phyloP scores from a whole-genome alignment of 1,284 basidiomycete species.

The Leccinum huronense region DNA sequence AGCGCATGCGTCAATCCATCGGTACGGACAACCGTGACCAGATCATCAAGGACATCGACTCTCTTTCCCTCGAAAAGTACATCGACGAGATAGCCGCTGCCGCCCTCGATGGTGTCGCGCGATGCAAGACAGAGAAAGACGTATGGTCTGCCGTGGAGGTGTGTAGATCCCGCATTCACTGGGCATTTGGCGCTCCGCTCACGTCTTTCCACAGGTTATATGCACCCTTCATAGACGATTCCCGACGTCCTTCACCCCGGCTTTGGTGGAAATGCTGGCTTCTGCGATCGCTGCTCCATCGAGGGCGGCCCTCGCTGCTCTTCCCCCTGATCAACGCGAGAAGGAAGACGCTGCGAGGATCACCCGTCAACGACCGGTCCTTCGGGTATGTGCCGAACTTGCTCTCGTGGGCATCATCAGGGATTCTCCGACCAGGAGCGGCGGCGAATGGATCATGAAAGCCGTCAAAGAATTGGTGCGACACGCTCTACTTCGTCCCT shows the following conservation, averaged over 20 bases:
- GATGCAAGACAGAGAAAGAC: slow-evolving; percentile 88
- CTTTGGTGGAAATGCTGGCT: slow-evolving; percentile 64
- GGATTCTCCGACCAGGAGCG: slow-evolving; percentile 64
- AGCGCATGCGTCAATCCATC: slow-evolving; percentile 81
- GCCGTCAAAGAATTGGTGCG: slow-evolving; percentile 78
- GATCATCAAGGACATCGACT: slow-evolving; percentile 88
- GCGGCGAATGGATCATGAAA: slow-evolving; percentile 87
- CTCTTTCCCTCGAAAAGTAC: slow-evolving; percentile 92
- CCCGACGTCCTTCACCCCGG: slow-evolving; percentile 73
- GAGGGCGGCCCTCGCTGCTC: slow-evolving; percentile 54
- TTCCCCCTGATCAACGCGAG: slow-evolving; percentile 81
- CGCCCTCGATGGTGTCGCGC: slow-evolving; percentile 78
- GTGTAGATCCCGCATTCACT: slow-evolving; percentile 25
- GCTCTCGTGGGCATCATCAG: slow-evolving; percentile 82
- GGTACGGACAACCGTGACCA: slow-evolving; percentile 78
- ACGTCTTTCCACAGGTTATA: slow-evolving; percentile 60
- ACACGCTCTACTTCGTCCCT: slow-evolving; percentile 12
- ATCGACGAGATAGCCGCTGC: slow-evolving; percentile 92
- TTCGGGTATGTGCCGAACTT: slow-evolving; percentile 88
- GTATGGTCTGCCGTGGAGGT: slow-evolving; percentile 92
- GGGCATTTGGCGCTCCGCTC: slow-evolving; percentile 1
- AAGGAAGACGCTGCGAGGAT: slow-evolving; percentile 88
- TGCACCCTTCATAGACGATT: slow-evolving; percentile 90
- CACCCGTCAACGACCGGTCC: slow-evolving; percentile 77
- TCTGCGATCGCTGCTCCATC: slow-evolving; percentile 66